A percentile compares a stretch with the other conserved stretches of the same genome.
phyloP scores from a whole-genome alignment of 768 basidiomycete species.

The Lyophyllum atratum region DNA sequence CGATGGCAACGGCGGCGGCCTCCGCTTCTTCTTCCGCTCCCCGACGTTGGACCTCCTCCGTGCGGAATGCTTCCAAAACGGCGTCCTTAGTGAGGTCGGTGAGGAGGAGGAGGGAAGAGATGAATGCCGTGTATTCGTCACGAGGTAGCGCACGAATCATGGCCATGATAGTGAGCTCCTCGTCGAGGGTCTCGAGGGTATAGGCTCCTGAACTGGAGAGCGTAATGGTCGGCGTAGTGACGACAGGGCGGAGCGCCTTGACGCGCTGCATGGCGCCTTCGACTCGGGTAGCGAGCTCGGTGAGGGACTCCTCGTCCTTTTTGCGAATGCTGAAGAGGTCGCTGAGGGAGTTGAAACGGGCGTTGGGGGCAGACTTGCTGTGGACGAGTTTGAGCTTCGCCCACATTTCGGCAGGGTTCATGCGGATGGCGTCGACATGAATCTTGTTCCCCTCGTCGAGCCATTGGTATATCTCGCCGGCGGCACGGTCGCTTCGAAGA shows the following conservation, averaged over 20 bases:
- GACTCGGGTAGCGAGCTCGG: background rate
- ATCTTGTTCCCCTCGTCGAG: slow-evolving; percentile 6
- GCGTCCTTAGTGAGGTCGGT: slow-evolving; percentile 5
- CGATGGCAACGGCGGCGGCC: background rate
- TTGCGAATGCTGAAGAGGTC: slow-evolving; percentile 4
- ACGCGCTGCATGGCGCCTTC: slow-evolving; percentile 6
- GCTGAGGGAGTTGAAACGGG: slow-evolving; percentile 4
- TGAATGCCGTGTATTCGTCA: background rate
- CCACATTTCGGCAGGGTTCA: slow-evolving; percentile 1
- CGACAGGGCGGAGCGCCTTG: background rate
- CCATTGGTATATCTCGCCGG: background rate
- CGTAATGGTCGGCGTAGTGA: too few species aligned
- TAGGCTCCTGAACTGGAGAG: background rate
- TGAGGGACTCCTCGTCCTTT: background rate
- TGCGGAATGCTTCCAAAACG: slow-evolving; percentile 2
- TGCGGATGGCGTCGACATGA: background rate
- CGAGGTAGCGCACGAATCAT: slow-evolving; percentile 3
- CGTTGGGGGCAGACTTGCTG: slow-evolving; percentile 3
- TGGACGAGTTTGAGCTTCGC: background rate
- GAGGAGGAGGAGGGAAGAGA: slow-evolving; percentile 3
- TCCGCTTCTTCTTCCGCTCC: background rate
- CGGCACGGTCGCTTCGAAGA: background rate
- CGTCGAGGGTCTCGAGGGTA: slow-evolving; percentile 2
- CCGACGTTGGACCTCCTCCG: background rate
- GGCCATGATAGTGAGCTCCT: slow-evolving; percentile 4